phyloP scores from a whole-genome alignment of 2,329 filamentous ascomycete species.

The Aplosporella prunicola region DNA sequence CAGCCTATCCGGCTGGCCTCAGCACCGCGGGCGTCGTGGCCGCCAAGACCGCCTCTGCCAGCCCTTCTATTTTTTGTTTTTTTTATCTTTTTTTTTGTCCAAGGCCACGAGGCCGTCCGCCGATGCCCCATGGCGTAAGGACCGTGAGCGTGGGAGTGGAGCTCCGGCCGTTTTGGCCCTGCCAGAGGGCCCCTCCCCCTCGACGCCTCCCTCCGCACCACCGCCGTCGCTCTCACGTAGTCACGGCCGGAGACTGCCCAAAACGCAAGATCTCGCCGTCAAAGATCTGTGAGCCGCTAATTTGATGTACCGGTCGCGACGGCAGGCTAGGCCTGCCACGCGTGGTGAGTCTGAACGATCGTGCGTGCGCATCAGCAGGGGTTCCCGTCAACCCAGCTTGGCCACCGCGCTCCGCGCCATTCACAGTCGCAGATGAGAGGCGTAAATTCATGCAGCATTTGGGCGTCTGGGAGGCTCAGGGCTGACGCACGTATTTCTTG shows the following conservation, averaged over 20 bases:
- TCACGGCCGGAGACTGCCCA: conserved; percentile 9
- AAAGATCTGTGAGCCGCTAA: conserved; percentile 26
- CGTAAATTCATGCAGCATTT: conserved; percentile 6
- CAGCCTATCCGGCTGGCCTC: background rate
- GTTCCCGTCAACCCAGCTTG: conserved; percentile 6
- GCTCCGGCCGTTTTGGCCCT: too few relatives aligned
- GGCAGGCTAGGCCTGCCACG: conserved; percentile 22
- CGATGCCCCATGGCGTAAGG: too few relatives aligned
- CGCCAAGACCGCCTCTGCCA: conserved; percentile 6
- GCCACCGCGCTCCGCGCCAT: conserved; percentile 6
- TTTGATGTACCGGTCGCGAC: conserved; percentile 7
- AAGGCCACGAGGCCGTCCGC: too few relatives aligned
- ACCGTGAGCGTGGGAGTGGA: too few relatives aligned
- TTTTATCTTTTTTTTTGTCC: too few relatives aligned
- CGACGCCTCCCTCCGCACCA: too few relatives aligned
- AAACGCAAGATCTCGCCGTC: conserved; percentile 8
- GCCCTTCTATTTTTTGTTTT: too few relatives aligned
- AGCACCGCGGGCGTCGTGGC: conserved; percentile 1
- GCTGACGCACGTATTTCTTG: conserved; percentile 26
- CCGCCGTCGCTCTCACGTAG: too few relatives aligned
- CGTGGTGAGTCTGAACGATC: conserved; percentile 21
- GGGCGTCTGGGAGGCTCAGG: conserved; percentile 17
- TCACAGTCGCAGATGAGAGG: conserved; percentile 6
- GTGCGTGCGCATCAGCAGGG: conserved; percentile 25
- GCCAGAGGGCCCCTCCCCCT: too few relatives aligned